Base-by-base conservation (phyloP, 2,329 filamentous ascomycete species). In the Colletotrichum sp. region DNA sequence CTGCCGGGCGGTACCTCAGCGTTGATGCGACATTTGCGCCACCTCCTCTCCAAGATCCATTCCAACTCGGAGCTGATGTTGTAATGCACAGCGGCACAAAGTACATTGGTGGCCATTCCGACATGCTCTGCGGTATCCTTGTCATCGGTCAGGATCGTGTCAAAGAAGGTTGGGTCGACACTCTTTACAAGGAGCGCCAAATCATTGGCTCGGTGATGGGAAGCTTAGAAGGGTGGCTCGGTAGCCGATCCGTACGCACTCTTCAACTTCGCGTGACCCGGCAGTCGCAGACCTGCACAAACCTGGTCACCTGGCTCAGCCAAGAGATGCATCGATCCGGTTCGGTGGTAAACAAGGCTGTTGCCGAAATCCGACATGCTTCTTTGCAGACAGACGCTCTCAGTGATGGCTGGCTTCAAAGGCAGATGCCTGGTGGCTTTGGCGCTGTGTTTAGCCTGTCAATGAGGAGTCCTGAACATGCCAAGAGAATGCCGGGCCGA, bases 11-110 rank as follows among this genome's bases (percentile, higher is more conserved):
- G 0, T 57, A 57, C 24, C 54, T 57, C 54, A 57, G 54, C 1
- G 54, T 57, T 1, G 54, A 57, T 16, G 54, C 54, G 8, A 57
- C 54, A 2, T 57, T 57, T 27, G 54, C 54, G 4, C 96, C 97
- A 47, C 96, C 96, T 34, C 94, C 94, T 29, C 86, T 99, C 69
- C 93, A 95, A 81, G 94, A 98, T 79, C 96, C 97, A 0, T 97
- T 98, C 79, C 81, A 83, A 31, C 93, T 90, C 82, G 96, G 95
- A 59, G 95, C 93, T 31, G 96, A 98, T 83, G 84, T 96, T 2
- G 90, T 98, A 34, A 94, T 98, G 94, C 97, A 99, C 84, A 93
- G 90, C 66, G 96, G 95, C 5, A 98, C 95, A 15, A 99, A 98
- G 87, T 99, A 98, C 84, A 91, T 99, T 77, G 97, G 97, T 29